phyloP scores from a whole-genome alignment of 164 flowering plant species.

The Hamamelis virginiana region DNA sequence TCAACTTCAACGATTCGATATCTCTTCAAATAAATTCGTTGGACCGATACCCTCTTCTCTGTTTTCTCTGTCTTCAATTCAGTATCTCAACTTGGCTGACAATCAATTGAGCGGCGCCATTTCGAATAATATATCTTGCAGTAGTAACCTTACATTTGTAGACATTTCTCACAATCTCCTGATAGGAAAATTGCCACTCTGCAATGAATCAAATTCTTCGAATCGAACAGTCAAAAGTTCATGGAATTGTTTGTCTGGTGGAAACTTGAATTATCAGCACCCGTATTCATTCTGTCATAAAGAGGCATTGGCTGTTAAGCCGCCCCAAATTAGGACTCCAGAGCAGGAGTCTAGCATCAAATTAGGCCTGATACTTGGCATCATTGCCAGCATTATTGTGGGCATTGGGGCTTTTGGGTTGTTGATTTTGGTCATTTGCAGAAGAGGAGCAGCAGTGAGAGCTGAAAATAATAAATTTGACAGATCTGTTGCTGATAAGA shows the following conservation, averaged over 20 bases:
- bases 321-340: slow-evolving; percentile 27
- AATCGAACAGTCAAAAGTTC: slow-evolving; percentile 39
- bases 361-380: slow-evolving; percentile 50
- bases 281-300: slow-evolving; percentile 50
- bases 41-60: slow-evolving; percentile 59
- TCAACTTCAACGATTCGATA: slow-evolving; percentile 48
- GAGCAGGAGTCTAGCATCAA: slow-evolving; percentile 33
- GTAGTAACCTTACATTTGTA: slow-evolving; percentile 40
- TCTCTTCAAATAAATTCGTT: slow-evolving; percentile 53
- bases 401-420: slow-evolving; percentile 28
- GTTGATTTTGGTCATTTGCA: slow-evolving; percentile 31
- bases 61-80: slow-evolving; percentile 59
- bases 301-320: slow-evolving; percentile 76
- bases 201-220: slow-evolving; percentile 42
- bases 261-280: slow-evolving; percentile 48
- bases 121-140: slow-evolving; percentile 41
- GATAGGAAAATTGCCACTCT: slow-evolving; percentile 61
- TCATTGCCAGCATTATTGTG: slow-evolving; percentile 49
- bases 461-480: slow-evolving; percentile 18
- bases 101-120: slow-evolving; percentile 65
- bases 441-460: slow-evolving; percentile 22
- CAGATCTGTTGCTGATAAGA: slow-evolving; percentile 35
- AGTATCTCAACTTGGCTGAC: slow-evolving; percentile 49
- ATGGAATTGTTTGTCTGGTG: slow-evolving; percentile 65
- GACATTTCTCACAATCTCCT: slow-evolving; percentile 72